phyloP scores from a whole-genome alignment of 108 stramenopile species.

The Nitzschia sp. region DNA sequence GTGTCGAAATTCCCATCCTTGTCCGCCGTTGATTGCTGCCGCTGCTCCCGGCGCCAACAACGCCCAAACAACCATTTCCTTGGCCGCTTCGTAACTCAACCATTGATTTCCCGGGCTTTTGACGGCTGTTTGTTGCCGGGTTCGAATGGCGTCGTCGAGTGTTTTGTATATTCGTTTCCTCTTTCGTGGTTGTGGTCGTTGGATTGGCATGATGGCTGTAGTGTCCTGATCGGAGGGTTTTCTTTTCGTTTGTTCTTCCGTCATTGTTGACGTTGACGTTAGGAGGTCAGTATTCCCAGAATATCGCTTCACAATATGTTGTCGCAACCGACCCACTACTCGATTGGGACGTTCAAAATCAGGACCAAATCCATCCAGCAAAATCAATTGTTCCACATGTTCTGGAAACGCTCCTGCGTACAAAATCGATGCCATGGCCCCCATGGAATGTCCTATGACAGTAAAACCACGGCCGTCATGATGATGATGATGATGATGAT shows the following conservation, averaged over 20 bases:
- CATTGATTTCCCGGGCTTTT: slow-evolving; percentile 65
- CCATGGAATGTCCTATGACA: slow-evolving; percentile 77
- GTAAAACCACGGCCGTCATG: too few relatives aligned
- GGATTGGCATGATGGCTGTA: neutral
- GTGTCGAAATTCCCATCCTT: slow-evolving; percentile 54
- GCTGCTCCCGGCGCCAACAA: neutral
- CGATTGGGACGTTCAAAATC: slow-evolving; percentile 12
- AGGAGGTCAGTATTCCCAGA: neutral
- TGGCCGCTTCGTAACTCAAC: slow-evolving; percentile 57
- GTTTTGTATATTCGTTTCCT: slow-evolving; percentile 23
- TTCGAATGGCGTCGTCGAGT: slow-evolving; percentile 44
- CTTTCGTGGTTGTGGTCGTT: slow-evolving; percentile 2
- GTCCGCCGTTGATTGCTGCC: neutral
- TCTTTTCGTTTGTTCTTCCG: neutral
- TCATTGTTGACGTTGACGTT: neutral
- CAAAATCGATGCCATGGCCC: slow-evolving; percentile 52
- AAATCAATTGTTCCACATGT: slow-evolving; percentile 42
- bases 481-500: too few relatives aligned
- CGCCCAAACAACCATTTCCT: slow-evolving; percentile 55
- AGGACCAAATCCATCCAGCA: slow-evolving; percentile 67
- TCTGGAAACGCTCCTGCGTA: slow-evolving; percentile 73
- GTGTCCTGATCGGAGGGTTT: too few relatives aligned
- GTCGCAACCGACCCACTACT: slow-evolving; percentile 5
- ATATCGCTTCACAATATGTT: slow-evolving; percentile 11
- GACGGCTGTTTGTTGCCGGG: slow-evolving; percentile 49